Evolutionary conservation across 192 early-diverging fungal genomes (phyloP).

Genomic region (Podila verticillata): DNA sequence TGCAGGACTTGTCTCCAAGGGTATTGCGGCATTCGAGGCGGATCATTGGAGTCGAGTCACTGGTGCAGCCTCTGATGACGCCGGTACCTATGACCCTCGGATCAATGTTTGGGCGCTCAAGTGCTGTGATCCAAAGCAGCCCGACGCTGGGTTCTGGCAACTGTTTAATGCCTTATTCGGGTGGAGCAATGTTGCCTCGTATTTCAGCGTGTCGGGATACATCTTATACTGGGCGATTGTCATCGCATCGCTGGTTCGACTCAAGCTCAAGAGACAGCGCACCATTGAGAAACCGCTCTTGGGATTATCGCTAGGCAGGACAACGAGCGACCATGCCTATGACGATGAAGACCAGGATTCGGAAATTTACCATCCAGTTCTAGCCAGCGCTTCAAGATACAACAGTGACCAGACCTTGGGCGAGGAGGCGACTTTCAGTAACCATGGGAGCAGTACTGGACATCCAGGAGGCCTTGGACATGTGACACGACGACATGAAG

Average conservation of each 20-base stretch:
- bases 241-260: constrained; percentile 52
- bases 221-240: constrained; percentile 80
- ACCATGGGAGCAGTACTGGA: too few species aligned
- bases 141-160: constrained; percentile 64
- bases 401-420: too few species aligned
- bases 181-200: constrained; percentile 79
- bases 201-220: constrained; percentile 78
- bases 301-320: too few species aligned
- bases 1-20: constrained; percentile 81
- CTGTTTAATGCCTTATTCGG: constrained; percentile 82
- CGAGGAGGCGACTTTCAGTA: too few species aligned
- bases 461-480: too few species aligned
- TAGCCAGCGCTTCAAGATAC: too few species aligned
- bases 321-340: too few species aligned
- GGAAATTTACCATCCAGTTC: too few species aligned
- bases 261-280: constrained; percentile 39
- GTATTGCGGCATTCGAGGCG: constrained; percentile 74
- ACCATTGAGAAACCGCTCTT: too few species aligned
- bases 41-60: constrained; percentile 66
- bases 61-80: constrained; percentile 73
- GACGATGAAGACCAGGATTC: too few species aligned
- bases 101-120: constrained; percentile 67
- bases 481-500: too few species aligned
- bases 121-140: constrained; percentile 69
- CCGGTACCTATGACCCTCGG: constrained; percentile 60